Percentiles rank a stretch among this genome's conserved stretches.
Conservation (phyloP, 805 yeast species). For the Candida chilensis region DNA sequence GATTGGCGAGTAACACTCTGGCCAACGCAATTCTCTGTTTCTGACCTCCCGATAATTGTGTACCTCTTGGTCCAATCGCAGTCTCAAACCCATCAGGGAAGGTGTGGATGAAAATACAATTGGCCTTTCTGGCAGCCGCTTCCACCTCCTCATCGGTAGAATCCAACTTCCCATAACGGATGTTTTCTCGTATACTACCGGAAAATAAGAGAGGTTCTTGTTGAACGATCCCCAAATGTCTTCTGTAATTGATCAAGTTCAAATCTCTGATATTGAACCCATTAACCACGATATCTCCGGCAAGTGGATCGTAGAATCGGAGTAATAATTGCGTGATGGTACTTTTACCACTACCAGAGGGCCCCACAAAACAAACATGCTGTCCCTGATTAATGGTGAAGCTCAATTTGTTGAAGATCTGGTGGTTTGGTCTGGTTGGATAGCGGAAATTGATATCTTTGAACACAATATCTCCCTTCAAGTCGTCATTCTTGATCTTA, state of each 20-base stretch:
- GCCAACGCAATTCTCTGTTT: slow-evolving; percentile 90
- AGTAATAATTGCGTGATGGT: slow-evolving; percentile 74
- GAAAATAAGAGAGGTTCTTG: slow-evolving; percentile 89
- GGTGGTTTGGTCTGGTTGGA: slow-evolving; percentile 74
- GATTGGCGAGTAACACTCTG: slow-evolving; percentile 71
- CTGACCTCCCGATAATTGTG: slow-evolving; percentile 92
- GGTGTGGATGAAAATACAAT: slow-evolving; percentile 61
- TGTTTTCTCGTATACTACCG: slow-evolving; percentile 78
- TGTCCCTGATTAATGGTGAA: slow-evolving; percentile 69
- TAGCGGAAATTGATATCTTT: slow-evolving; percentile 60
- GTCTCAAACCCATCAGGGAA: slow-evolving; percentile 84
- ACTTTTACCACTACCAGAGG: slow-evolving; percentile 95
- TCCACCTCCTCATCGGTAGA: slow-evolving; percentile 51
- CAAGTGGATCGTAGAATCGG: slow-evolving; percentile 72
- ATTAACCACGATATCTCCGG: slow-evolving; percentile 60
- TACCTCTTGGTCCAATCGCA: slow-evolving; percentile 75
- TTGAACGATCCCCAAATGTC: slow-evolving; percentile 79
- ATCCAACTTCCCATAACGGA: slow-evolving; percentile 63
- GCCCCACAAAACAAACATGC: slow-evolving; percentile 90
- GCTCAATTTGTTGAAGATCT: slow-evolving; percentile 52
- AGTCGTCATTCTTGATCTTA: slow-evolving; percentile 22
- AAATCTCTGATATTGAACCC: slow-evolving; percentile 52
- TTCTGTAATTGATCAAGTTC: slow-evolving; percentile 65
- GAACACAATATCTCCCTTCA: slow-evolving; percentile 53
- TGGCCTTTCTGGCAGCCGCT: slow-evolving; percentile 60